Conservation (phyloP, 352 stramenopile genomes). For the Phytophthora citricola region DNA sequence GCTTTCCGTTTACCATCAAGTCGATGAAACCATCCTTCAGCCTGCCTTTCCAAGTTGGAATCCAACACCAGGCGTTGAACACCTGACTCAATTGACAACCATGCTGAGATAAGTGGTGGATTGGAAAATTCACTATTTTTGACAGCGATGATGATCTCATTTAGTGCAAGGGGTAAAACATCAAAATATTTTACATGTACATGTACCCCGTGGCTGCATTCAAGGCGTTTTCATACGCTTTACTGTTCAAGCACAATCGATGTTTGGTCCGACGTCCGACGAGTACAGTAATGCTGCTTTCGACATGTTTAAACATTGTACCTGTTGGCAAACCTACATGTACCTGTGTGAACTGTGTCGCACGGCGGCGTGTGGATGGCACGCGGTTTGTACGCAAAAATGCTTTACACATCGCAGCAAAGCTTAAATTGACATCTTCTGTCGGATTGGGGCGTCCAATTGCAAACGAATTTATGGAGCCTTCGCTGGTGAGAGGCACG, state of each 20-base stretch:
- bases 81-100: conserved; percentile 13
- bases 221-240: too few relatives aligned
- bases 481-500: conserved; percentile 13
- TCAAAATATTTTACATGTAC: too few relatives aligned
- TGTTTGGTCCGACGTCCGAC: too few relatives aligned
- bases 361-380: conserved; percentile 24
- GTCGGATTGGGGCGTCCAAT: conserved; percentile 24
- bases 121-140: conserved; percentile 5
- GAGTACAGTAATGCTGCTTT: too few relatives aligned
- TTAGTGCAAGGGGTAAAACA: too few relatives aligned
- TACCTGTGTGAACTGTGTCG: conserved; percentile 12
- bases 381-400: conserved; percentile 10
- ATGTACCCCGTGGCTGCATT: too few relatives aligned
- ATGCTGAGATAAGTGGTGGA: background rate
- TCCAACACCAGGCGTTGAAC: background rate
- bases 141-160: too few relatives aligned
- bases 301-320: too few relatives aligned
- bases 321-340: too few relatives aligned
- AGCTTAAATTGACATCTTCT: conserved; percentile 32
- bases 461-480: conserved; percentile 9
- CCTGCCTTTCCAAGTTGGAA: conserved; percentile 10
- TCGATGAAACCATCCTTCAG: background rate
- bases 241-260: too few relatives aligned
- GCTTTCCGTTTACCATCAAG: conserved; percentile 12
- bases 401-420: conserved; percentile 30